Evolutionary conservation across 257 asterid species (phyloP).

Genomic region (Solanum ahanhuiri): DNA sequence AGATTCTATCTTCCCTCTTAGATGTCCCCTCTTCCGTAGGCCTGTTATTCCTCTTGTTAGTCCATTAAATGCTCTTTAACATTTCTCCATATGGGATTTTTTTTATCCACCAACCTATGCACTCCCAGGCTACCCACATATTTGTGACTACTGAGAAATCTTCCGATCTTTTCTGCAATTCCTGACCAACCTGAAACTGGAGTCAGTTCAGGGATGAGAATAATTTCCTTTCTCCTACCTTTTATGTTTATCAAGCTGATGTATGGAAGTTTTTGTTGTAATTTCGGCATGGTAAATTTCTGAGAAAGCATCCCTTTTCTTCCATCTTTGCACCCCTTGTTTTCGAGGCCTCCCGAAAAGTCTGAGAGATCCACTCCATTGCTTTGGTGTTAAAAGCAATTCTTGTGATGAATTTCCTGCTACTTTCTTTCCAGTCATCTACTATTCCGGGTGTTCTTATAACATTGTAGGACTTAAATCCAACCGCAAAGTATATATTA

Average conservation of each 20-base stretch:
- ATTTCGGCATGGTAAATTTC: neutral
- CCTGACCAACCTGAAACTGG: neutral
- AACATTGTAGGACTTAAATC: neutral
- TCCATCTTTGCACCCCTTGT: neutral
- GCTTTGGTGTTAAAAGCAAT: neutral
- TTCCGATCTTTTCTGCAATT: neutral
- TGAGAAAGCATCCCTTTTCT: neutral
- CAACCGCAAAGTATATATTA: neutral
- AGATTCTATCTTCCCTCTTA: too few species aligned
- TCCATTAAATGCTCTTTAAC: too few species aligned
- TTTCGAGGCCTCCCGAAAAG: neutral
- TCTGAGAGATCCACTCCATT: neutral
- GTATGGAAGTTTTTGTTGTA: too few species aligned
- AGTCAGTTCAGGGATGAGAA: neutral
- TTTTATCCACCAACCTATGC: neutral
- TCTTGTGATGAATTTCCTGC: neutral
- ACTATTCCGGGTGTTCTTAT: neutral
- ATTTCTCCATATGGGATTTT: too few species aligned
- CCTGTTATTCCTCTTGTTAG: too few species aligned
- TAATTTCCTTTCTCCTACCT: neutral
- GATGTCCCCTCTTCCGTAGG: too few species aligned
- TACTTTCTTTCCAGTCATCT: neutral
- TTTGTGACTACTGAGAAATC: too few species aligned
- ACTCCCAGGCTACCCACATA: neutral
- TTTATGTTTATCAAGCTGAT: too few species aligned